A percentile compares a stretch with the other conserved stretches of the same genome.
Evolutionary conservation across 169 alveolate genomes (phyloP).

Genomic region (Babesia divergens): DNA sequence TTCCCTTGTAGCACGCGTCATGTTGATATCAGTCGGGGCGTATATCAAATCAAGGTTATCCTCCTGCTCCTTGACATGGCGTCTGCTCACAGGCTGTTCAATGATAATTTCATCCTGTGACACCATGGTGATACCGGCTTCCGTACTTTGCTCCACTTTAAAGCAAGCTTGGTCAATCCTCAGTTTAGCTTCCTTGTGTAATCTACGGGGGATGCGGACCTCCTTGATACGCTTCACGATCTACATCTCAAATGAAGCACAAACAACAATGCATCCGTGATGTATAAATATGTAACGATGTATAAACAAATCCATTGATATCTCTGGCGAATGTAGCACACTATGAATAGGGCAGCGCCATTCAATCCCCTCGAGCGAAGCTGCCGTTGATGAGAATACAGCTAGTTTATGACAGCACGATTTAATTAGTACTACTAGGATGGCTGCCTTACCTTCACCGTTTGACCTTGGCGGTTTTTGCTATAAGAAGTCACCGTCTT

Average conservation of each 20-base stretch:
- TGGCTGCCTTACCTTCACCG: constrained; percentile 70
- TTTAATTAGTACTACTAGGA: neutral
- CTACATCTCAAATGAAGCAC: too few relatives aligned
- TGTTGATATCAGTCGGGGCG: constrained; percentile 70
- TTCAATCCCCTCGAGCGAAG: neutral
- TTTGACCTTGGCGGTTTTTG: constrained; percentile 72
- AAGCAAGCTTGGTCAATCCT: constrained; percentile 66
- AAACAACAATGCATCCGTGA: too few relatives aligned
- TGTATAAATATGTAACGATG: too few relatives aligned
- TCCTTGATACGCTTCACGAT: constrained; percentile 74
- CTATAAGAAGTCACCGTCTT: constrained; percentile 74
- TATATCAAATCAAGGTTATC: constrained; percentile 64
- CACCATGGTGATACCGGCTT: constrained; percentile 38
- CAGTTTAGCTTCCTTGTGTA: constrained; percentile 66
- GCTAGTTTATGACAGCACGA: neutral
- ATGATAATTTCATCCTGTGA: constrained; percentile 70
- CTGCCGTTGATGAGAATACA: neutral
- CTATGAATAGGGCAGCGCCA: too few relatives aligned
- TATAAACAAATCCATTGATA: too few relatives aligned
- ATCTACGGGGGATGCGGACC: constrained; percentile 52
- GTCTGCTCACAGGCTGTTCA: constrained; percentile 64
- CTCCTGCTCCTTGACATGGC: constrained; percentile 30
- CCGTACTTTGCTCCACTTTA: constrained; percentile 59
- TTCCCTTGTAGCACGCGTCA: constrained; percentile 71
- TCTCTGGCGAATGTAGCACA: too few relatives aligned